Conservation (phyloP, 257 asterid species). For the Nicotiana tomentosiformis region DNA sequence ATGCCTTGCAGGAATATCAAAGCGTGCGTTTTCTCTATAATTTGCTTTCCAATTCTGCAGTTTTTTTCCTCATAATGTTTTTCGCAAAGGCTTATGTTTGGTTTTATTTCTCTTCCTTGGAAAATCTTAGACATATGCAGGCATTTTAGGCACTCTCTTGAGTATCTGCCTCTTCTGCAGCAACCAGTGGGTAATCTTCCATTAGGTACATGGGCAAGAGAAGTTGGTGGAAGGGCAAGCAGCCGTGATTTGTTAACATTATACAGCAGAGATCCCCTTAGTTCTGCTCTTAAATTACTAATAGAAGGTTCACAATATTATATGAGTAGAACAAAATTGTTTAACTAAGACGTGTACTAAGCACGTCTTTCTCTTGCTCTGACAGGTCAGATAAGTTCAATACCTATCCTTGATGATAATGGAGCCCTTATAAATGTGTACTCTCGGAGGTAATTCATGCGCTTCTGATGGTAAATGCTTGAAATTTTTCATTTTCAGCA, state of each 20-base stretch:
- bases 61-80: not conserved
- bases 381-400: conserved; percentile 59
- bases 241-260: conserved; percentile 38
- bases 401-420: conserved; percentile 48
- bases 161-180: conserved; percentile 48
- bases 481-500: conserved; percentile 7
- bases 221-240: conserved; percentile 30
- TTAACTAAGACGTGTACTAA: not conserved
- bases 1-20: conserved; percentile 53
- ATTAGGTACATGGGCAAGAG: conserved; percentile 51
- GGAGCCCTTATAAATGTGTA: conserved; percentile 47
- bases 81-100: not conserved
- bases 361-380: conserved; percentile 12
- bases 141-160: conserved; percentile 41
- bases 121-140: conserved; percentile 47
- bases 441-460: conserved; percentile 47
- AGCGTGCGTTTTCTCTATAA: conserved; percentile 26
- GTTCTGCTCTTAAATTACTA: conserved; percentile 45
- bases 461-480: not conserved
- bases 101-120: not conserved
- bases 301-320: conserved; percentile 45
- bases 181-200: conserved; percentile 55
- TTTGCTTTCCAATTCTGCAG: not conserved
- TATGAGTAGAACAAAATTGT: not conserved
- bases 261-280: conserved; percentile 34